Percentiles rank a stretch among this genome's conserved stretches.
These are phyloP conservation scores for Cytospora mali DNA, from an alignment of 2,329 filamentous ascomycete species.

Conservation along the genomic window DNA sequence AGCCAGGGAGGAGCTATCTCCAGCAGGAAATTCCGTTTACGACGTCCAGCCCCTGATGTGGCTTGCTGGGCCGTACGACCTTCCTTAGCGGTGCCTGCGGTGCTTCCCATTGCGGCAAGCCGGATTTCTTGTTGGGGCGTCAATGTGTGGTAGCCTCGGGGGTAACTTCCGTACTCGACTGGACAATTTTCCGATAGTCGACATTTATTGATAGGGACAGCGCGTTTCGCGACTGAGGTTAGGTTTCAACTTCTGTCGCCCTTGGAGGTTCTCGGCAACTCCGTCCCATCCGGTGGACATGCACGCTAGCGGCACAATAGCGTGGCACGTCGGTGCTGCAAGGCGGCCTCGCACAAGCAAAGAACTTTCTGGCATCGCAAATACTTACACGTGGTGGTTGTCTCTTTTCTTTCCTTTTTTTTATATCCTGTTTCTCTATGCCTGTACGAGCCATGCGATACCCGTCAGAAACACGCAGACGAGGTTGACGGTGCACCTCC, in stretches of 20 bases:
- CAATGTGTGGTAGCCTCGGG: not conserved
- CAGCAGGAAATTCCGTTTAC: not conserved
- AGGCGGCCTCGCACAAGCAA: not conserved
- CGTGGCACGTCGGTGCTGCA: not conserved
- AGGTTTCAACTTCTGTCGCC: constrained; percentile 17
- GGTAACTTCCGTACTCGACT: not conserved
- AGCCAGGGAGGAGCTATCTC: not conserved
- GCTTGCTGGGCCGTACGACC: not conserved
- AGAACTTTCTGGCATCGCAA: not conserved
- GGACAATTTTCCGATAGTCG: not conserved
- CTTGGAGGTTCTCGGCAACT: not conserved
- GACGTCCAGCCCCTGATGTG: not conserved
- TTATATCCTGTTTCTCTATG: no score
- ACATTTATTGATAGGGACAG: constrained; percentile 14
- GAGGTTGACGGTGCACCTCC: not conserved
- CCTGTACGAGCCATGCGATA: not conserved
- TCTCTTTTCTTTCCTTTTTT: no score
- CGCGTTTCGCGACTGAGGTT: constrained; percentile 21
- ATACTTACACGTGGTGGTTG: not conserved
- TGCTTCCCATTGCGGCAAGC: not conserved
- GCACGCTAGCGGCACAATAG: not conserved
- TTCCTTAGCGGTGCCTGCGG: not conserved
- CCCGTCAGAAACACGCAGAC: not conserved
- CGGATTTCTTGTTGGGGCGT: not conserved
- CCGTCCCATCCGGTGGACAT: not conserved